These are phyloP conservation scores for Fusarium pseudograminearum DNA, from an alignment of 2,329 filamentous ascomycete species.

Conservation along the genomic window DNA sequence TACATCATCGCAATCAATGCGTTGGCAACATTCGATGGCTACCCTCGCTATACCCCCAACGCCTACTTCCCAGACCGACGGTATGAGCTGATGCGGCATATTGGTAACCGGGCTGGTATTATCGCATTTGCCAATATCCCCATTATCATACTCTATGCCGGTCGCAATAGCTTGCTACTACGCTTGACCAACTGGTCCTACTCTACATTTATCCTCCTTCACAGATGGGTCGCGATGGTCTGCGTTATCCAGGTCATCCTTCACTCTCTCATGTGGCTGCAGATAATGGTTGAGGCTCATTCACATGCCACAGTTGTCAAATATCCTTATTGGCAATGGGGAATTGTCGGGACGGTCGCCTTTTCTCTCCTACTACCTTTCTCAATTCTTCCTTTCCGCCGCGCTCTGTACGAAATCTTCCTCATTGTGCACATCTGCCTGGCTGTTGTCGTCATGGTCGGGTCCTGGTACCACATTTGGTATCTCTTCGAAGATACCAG, in stretches of 20 bases:
- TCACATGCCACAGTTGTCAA: constrained; percentile 48
- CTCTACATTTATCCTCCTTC: constrained; percentile 61
- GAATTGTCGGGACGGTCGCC: constrained; percentile 55
- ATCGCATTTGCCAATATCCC: constrained; percentile 57
- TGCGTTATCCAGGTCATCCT: constrained; percentile 59
- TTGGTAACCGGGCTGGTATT: constrained; percentile 57
- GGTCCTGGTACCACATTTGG: constrained; percentile 58
- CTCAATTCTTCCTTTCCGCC: constrained; percentile 54
- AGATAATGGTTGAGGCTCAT: constrained; percentile 48
- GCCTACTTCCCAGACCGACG: constrained; percentile 42
- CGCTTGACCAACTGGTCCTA: constrained; percentile 63
- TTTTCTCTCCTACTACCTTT: constrained; percentile 49
- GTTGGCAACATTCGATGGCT: constrained; percentile 50
- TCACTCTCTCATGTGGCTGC: constrained; percentile 59
- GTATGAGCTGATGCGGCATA: constrained; percentile 50
- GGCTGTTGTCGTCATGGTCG: constrained; percentile 56
- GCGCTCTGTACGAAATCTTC: constrained; percentile 58
- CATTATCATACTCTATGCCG: constrained; percentile 58
- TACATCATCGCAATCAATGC: constrained; percentile 56
- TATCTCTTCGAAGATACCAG: constrained; percentile 52
- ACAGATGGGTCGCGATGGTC: constrained; percentile 62
- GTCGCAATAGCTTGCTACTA: constrained; percentile 62
- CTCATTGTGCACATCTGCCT: constrained; percentile 58
- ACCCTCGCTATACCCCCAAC: constrained; percentile 46
- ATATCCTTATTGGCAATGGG: constrained; percentile 58